Percentiles rank a stretch among this genome's conserved stretches.
phyloP scores from a whole-genome alignment of 2,329 filamentous ascomycete genomes.

The Fusarium duplospermum region DNA sequence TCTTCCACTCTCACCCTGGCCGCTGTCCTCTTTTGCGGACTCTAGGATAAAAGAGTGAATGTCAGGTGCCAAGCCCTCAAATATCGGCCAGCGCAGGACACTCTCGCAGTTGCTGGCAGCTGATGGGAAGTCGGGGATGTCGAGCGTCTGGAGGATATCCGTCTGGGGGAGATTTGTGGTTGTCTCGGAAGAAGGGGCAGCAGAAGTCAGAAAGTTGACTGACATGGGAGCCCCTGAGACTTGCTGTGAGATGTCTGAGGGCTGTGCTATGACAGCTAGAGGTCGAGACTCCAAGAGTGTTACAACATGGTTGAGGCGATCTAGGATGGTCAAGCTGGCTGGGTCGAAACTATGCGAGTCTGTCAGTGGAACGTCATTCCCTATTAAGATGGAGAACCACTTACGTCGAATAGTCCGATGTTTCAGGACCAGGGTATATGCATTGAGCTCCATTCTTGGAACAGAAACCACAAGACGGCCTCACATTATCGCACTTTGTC shows the following conservation, averaged over 20 bases:
- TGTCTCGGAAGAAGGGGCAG: neutral
- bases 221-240: neutral
- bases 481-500: constrained; percentile 27
- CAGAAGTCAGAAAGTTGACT: no score
- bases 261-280: neutral
- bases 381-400: neutral
- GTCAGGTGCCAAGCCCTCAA: neutral
- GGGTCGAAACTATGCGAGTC: neutral
- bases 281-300: neutral
- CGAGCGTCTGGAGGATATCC: neutral
- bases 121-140: neutral
- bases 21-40: neutral
- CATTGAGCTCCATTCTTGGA: constrained; percentile 15
- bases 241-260: neutral
- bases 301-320: neutral
- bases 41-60: neutral
- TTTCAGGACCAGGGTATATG: constrained; percentile 11
- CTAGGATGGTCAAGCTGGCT: neutral
- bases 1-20: neutral
- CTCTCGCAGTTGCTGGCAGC: neutral
- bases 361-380: neutral
- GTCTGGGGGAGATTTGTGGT: neutral
- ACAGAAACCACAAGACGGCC: constrained; percentile 20
- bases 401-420: constrained; percentile 17
- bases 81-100: neutral